These are phyloP conservation scores for Hirsutella rhossiliensis DNA, from an alignment of 2,329 filamentous ascomycete species.

Conservation along the genomic window DNA sequence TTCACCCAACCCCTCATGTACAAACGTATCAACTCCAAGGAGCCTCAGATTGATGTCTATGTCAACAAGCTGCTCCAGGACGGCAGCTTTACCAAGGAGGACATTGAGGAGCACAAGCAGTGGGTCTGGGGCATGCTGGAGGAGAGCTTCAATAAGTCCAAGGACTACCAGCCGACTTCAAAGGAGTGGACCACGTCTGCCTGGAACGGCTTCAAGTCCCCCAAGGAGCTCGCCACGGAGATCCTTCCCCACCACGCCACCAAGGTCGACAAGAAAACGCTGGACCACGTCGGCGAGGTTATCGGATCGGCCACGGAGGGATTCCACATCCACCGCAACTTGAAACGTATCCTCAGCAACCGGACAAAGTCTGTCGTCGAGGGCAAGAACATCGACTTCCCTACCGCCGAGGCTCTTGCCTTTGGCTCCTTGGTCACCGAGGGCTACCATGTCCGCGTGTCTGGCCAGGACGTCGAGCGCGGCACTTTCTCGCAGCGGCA, in stretches of 20 bases:
- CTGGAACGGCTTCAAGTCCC: conserved; percentile 99
- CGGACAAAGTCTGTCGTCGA: conserved; percentile 87
- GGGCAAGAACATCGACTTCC: conserved; percentile 93
- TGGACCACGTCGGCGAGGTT: conserved; percentile 72
- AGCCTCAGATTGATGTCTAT: conserved; percentile 81
- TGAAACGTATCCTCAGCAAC: conserved; percentile 87
- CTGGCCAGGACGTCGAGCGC: conserved; percentile 97
- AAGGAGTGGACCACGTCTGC: conserved; percentile 98
- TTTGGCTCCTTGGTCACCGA: conserved; percentile 86
- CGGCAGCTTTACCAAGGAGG: conserved; percentile 91
- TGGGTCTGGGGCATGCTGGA: conserved; percentile 99
- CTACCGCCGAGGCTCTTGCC: conserved; percentile 89
- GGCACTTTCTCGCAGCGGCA: conserved; percentile 98
- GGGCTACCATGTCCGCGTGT: conserved; percentile 94
- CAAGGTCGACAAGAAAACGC: conserved; percentile 56
- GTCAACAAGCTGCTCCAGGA: conserved; percentile 82
- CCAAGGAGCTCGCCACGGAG: conserved; percentile 92
- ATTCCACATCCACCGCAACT: conserved; percentile 85
- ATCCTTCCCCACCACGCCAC: conserved; percentile 86
- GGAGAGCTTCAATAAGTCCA: conserved; percentile 93
- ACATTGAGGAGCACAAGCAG: conserved; percentile 97
- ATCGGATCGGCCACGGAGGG: conserved; percentile 71
- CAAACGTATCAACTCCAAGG: conserved; percentile 84
- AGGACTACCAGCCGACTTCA: conserved; percentile 90
- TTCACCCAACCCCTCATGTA: conserved; percentile 99